phyloP scores from a whole-genome alignment of 1,139 yeast genomes.

The Hemisphaericaspora lyxosophila region DNA sequence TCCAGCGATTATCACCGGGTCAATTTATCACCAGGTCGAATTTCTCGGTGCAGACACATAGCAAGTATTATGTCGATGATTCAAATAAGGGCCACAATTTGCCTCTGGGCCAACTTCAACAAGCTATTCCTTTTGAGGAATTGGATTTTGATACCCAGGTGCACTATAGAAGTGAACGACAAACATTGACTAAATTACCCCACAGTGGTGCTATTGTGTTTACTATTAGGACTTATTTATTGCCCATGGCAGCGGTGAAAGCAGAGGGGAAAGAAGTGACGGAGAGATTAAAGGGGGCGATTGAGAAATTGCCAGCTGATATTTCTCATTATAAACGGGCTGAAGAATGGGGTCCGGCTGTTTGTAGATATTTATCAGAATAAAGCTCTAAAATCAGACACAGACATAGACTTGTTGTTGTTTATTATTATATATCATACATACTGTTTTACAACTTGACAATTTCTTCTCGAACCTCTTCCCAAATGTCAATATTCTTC shows the following conservation, averaged over 20 bases:
- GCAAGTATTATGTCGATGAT: slow-evolving; percentile 49
- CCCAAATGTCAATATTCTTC: slow-evolving; percentile 72
- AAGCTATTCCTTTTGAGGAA: slow-evolving; percentile 38
- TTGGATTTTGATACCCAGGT: slow-evolving; percentile 56
- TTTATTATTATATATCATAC: no score
- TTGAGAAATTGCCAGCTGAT: slow-evolving; percentile 41
- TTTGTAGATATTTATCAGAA: slow-evolving; percentile 26
- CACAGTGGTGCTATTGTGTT: slow-evolving; percentile 53
- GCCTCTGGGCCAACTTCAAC: slow-evolving; percentile 25
- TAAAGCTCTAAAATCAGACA: no score
- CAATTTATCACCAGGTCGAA: slow-evolving; percentile 60
- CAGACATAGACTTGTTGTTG: no score
- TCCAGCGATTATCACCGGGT: slow-evolving; percentile 48
- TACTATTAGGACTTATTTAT: slow-evolving; percentile 63
- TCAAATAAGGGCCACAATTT: slow-evolving; percentile 49
- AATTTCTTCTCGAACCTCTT: slow-evolving; percentile 56
- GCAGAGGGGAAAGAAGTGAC: slow-evolving; percentile 50
- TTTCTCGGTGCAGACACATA: slow-evolving; percentile 62
- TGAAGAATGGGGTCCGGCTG: slow-evolving; percentile 42
- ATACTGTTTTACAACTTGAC: slow-evolving; percentile 18
- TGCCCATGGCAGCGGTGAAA: slow-evolving; percentile 57
- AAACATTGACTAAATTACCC: slow-evolving; percentile 59
- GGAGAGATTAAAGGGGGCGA: slow-evolving; percentile 40
- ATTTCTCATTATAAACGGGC: slow-evolving; percentile 38
- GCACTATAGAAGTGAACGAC: slow-evolving; percentile 63